Evolutionary conservation across 805 yeast genomes (phyloP), one percentile per base, ranked within the genome.

Genomic region (Yarrowia sp.): DNA sequence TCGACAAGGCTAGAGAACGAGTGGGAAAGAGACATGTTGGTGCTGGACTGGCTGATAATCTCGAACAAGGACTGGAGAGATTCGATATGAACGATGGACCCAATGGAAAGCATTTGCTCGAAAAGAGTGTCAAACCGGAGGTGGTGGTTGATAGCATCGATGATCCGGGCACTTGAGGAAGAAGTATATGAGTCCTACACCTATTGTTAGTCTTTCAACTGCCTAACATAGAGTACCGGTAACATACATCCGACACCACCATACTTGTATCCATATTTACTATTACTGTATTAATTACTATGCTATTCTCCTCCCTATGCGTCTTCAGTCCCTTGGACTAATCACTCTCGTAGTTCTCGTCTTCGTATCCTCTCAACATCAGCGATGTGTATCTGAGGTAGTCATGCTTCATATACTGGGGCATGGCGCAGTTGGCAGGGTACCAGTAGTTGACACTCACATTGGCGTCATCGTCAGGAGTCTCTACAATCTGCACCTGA

Each of bases 1-100:
- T 78, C 22, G 78, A 76, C 0, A 74, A 79, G 8, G 86, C 88
- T 12, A 78, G 87, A 45, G 75, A 80, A 7, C 79, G 97, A 71
- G 86, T 91, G 0, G 88, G 91, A 0, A 78, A 80, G 64, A 79
- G 97, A 64, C 97, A 92, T 77, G 70, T 81, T 12, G 68, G 40
- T 15, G 76, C 82, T 15, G 83, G 83, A 8, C 75, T 81, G 14
- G 79, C 76, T 2, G 59, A 70, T 0, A 72, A 75, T 10, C 65
- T 77, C 10, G 78, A 73, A 26, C 76, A 70, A 5, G 84, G 82
- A 75, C 41, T 77, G 76, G 73, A 71, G 69, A 61, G 81, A 72
- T 73, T 83, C 72, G 78, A 84, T 77, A 76, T 77, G 73, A 77
- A 79, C 72, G 97, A 92, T 76, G 74, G 84, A 41, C 78, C 83